Percentiles rank a stretch among this genome's conserved stretches.
Evolutionary conservation across 345 rosid genomes (phyloP).

Genomic region (Populus ilicifolia): DNA sequence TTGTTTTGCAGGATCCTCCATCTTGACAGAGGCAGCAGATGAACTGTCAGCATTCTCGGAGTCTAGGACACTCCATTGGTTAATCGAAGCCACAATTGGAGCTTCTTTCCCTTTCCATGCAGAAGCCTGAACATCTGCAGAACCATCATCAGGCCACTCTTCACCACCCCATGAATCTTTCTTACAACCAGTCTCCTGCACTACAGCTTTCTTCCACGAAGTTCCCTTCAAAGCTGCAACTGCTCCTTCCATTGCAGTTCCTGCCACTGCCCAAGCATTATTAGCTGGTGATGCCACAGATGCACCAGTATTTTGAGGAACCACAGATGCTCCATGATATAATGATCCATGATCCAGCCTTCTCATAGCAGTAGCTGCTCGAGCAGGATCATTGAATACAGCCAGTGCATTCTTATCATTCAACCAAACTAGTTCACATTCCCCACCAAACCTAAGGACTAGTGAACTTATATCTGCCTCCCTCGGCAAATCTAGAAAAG

Average conservation of each 20-base stretch:
- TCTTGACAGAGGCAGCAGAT: slow-evolving; percentile 26
- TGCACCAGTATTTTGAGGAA: slow-evolving; percentile 41
- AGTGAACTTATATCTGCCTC: slow-evolving; percentile 78
- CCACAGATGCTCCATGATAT: slow-evolving; percentile 66
- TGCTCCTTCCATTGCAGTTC: slow-evolving; percentile 28
- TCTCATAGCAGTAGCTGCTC: slow-evolving; percentile 99
- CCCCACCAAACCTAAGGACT: slow-evolving; percentile 92
- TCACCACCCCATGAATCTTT: slow-evolving; percentile 69
- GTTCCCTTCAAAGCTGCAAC: slow-evolving; percentile 41
- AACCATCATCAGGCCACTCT: slow-evolving; percentile 38
- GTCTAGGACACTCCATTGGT: slow-evolving; percentile 70
- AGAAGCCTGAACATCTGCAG: slow-evolving; percentile 37
- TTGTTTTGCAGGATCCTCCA: slow-evolving; percentile 21
- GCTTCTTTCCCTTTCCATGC: slow-evolving; percentile 51
- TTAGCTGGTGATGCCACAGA: slow-evolving; percentile 27
- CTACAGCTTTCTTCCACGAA: slow-evolving; percentile 87
- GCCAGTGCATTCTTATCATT: slow-evolving; percentile 93
- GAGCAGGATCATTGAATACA: slow-evolving; percentile 77
- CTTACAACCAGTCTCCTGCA: slow-evolving; percentile 46
- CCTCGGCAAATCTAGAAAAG: slow-evolving; percentile 82
- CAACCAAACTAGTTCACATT: slow-evolving; percentile 89
- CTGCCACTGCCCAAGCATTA: slow-evolving; percentile 62
- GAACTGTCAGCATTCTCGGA: slow-evolving; percentile 35
- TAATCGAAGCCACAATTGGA: slow-evolving; percentile 48
- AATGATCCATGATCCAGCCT: slow-evolving; percentile 86